Evolutionary conservation across 306 rosid species (phyloP).

Genomic region (Glycine soja): DNA sequence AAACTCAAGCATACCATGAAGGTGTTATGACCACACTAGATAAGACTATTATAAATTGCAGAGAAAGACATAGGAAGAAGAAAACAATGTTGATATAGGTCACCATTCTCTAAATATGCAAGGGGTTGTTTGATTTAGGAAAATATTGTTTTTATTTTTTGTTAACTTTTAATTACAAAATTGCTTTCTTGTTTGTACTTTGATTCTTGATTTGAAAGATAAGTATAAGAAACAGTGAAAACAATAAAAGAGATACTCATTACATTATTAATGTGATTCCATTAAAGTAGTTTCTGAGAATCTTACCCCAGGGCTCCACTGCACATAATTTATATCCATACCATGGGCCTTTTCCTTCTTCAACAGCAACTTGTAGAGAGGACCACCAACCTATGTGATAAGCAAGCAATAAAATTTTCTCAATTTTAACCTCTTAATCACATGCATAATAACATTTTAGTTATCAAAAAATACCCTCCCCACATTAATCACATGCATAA

Average conservation of each 20-base stretch:
- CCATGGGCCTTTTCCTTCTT: conserved; percentile 84
- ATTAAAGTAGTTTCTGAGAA: conserved; percentile 46
- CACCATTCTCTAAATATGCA: no score
- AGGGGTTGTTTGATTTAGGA: no score
- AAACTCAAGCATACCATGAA: no score
- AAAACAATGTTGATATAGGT: no score
- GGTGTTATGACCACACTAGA: no score
- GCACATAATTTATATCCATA: conserved; percentile 84
- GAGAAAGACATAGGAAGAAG: no score
- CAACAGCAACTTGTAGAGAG: conserved; percentile 69
- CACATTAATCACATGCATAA: background rate
- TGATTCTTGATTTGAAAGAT: no score
- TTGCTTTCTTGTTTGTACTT: no score
- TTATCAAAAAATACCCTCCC: background rate
- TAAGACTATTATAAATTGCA: no score
- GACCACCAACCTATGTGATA: conserved; percentile 65
- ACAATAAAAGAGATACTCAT: conserved; percentile 18
- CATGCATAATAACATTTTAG: no score
- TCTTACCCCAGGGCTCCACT: conserved; percentile 94
- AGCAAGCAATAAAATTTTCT: conserved; percentile 30
- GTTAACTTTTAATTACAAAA: no score
- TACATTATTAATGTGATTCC: conserved; percentile 28
- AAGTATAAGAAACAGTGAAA: background rate
- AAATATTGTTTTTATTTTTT: no score
- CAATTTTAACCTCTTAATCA: conserved; percentile 9